Evolutionary conservation across 306 rosid species (phyloP), one percentile per base, ranked within the genome.

Genomic region (Rosa persica): DNA sequence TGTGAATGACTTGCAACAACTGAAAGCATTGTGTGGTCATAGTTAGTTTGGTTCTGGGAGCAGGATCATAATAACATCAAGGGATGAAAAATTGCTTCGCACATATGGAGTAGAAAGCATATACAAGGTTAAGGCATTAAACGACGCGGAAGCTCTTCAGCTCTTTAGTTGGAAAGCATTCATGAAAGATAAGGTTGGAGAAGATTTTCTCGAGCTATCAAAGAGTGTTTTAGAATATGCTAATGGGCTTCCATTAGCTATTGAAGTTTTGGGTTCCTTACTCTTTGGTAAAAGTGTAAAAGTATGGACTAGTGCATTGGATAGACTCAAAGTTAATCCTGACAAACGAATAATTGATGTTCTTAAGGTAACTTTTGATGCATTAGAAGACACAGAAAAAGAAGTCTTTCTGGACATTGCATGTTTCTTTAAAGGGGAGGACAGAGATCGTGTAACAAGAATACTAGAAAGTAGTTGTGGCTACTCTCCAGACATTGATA

Each of bases 41-140:
- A 27, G 30, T 2, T 80, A 76, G 75, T 75, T 80, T n/a, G 79
- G 76, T 22, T 23, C 43, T 1, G 76, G 83, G 34, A 74, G 79
- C 3, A 75, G 76, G 44, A 12, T 79, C 43, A 71, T 79, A 1
- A 10, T 79, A 1, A 79, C 72, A 8, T 36, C 82, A 10, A 60
- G 77, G 42, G 82, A 79, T 16, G 77, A 71, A 36, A 72, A 36
- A 60, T 23, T 72, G 5, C 82, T 79, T 15, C 13, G 11, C n/a
- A 30, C 16, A 17, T 11, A 12, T 79, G 82, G 36, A n/a, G 76
- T 36, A 8, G 72, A 79, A 0, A 3, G 30, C 12, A 20, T 38
- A 20, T 47, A 70, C 57, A 23, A 71, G 12, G 72, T 79, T 4
- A 42, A 47, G 22, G 15, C 12, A 49, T 67, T 71, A 7, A 36